Evolutionary conservation across 768 basidiomycete genomes (phyloP).

Genomic region (Amyloporia xantha): DNA sequence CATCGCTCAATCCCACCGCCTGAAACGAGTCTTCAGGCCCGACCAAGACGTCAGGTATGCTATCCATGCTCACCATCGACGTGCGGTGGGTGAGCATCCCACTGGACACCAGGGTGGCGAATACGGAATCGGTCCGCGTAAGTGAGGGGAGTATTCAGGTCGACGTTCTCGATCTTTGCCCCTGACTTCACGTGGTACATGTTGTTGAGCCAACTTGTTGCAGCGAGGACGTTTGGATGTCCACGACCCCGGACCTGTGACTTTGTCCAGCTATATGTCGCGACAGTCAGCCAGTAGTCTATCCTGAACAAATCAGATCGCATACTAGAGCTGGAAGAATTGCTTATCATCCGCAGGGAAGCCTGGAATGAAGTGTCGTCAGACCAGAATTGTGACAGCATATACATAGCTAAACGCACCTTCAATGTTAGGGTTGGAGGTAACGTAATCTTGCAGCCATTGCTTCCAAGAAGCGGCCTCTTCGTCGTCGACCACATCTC

Average conservation of each 20-base stretch:
- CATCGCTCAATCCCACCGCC: slow-evolving; percentile 74
- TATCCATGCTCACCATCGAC: slow-evolving; percentile 31
- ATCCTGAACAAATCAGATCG: slow-evolving; percentile 1
- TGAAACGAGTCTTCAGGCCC: slow-evolving; percentile 21
- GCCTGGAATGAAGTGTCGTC: no score
- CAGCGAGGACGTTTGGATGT: slow-evolving; percentile 57
- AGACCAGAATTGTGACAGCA: not conserved
- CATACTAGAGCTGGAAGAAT: slow-evolving; percentile 69
- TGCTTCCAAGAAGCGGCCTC: slow-evolving; percentile 55
- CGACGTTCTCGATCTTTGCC: slow-evolving; percentile 41
- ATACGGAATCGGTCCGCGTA: slow-evolving; percentile 77
- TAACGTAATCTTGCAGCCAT: slow-evolving; percentile 48
- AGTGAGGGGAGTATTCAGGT: slow-evolving; percentile 52
- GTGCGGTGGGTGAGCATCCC: slow-evolving; percentile 49
- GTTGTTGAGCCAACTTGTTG: slow-evolving; percentile 54
- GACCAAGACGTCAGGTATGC: slow-evolving; percentile 3
- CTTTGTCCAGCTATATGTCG: slow-evolving; percentile 34
- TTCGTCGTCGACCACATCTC: slow-evolving; percentile 48
- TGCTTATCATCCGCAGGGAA: slow-evolving; percentile 54
- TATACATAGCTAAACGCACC: slow-evolving; percentile 29
- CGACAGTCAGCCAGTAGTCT: not conserved
- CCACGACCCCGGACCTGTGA: slow-evolving; percentile 64
- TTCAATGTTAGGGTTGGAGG: slow-evolving; percentile 47
- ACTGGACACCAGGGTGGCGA: slow-evolving; percentile 54
- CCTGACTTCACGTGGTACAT: slow-evolving; percentile 45